Percentiles rank a stretch among this genome's conserved stretches.
phyloP scores from a whole-genome alignment of 208 protist genomes.

The Naegleria lovaniensis region DNA sequence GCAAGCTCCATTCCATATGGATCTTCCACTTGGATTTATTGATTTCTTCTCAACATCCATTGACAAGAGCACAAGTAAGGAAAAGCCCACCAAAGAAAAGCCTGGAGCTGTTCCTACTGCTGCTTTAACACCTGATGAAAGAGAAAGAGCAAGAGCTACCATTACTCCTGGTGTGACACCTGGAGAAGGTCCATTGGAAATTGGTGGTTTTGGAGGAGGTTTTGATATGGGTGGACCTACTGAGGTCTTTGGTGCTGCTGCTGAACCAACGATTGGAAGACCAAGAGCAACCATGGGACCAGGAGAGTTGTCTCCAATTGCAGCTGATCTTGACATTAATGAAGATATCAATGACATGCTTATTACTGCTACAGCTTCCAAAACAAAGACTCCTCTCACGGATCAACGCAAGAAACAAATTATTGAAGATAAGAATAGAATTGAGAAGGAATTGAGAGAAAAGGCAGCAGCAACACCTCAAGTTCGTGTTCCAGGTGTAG shows the following conservation, averaged over 20 bases:
- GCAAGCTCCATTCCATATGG: background rate
- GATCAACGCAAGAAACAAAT: background rate
- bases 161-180: background rate
- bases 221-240: background rate
- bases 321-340: background rate
- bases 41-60: background rate
- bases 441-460: slow-evolving; percentile 4
- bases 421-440: background rate
- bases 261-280: background rate
- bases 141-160: background rate
- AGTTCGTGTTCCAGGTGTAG: background rate
- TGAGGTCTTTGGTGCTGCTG: background rate
- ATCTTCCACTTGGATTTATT: background rate
- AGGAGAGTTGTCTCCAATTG: background rate
- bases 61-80: background rate
- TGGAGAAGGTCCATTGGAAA: background rate
- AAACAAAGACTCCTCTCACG: background rate
- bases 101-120: too few species aligned
- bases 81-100: too few species aligned
- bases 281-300: background rate
- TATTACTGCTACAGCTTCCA: background rate
- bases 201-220: background rate
- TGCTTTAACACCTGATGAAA: background rate
- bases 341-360: background rate
- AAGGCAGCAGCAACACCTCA: background rate